phyloP scores from a whole-genome alignment of 169 alveolate genomes.

The Nephromyces sp. region DNA sequence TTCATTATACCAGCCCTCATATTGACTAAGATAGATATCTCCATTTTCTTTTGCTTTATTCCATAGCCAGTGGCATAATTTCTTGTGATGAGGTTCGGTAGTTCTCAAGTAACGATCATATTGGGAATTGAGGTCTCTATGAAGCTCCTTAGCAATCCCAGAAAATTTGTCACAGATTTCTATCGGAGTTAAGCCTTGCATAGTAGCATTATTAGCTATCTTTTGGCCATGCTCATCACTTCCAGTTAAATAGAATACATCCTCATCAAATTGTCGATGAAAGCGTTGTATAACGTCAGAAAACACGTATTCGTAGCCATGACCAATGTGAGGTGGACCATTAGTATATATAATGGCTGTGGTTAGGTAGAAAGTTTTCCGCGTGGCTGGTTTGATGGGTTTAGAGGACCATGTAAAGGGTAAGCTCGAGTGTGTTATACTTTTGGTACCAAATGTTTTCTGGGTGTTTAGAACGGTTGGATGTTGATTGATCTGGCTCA shows the following conservation, averaged over 20 bases:
- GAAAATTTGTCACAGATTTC: conserved; percentile 61
- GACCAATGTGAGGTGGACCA: conserved; percentile 88
- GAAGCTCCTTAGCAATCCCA: conserved; percentile 21
- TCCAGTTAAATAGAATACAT: conserved; percentile 70
- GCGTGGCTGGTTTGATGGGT: no score
- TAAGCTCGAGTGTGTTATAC: no score
- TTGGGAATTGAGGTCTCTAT: conserved; percentile 31
- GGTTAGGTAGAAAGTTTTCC: conserved; percentile 69
- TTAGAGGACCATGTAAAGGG: no score
- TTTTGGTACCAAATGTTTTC: no score
- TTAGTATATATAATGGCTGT: conserved; percentile 84
- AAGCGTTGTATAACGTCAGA: conserved; percentile 58
- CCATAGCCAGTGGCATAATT: conserved; percentile 64
- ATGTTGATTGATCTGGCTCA: no score
- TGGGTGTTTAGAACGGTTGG: no score
- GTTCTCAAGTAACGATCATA: conserved; percentile 73
- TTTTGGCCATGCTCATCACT: conserved; percentile 87
- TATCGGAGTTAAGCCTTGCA: conserved; percentile 59
- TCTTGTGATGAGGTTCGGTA: conserved; percentile 61
- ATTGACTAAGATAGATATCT: conserved; percentile 43
- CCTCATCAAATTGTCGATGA: conserved; percentile 59
- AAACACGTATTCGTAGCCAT: conserved; percentile 62
- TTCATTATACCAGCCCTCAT: conserved; percentile 78
- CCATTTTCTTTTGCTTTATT: conserved; percentile 51
- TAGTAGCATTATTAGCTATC: conserved; percentile 74